phyloP scores from a whole-genome alignment of 345 rosid genomes.

The Zanthoxylum bungeanum region DNA sequence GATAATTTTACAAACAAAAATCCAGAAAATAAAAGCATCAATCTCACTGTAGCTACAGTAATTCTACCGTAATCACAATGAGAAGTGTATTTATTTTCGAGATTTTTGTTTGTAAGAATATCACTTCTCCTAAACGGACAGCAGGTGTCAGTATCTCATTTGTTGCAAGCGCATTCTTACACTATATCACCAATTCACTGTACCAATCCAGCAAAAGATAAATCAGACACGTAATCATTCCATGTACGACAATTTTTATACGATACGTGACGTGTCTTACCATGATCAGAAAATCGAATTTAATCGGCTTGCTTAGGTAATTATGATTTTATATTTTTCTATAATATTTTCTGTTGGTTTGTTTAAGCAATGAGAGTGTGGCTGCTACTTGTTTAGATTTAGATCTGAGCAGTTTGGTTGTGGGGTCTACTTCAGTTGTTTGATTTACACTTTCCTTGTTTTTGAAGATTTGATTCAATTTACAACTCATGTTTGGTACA shows the following conservation, averaged over 20 bases:
- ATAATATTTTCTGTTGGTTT: background rate
- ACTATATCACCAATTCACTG: too few species aligned
- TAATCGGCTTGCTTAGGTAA: background rate
- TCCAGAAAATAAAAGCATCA: too few species aligned
- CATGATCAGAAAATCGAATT: background rate
- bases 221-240: background rate
- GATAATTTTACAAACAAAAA: too few species aligned
- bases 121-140: too few species aligned
- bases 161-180: too few species aligned
- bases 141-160: too few species aligned
- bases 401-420: slow-evolving; percentile 30
- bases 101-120: too few species aligned
- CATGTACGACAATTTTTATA: background rate
- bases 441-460: slow-evolving; percentile 24
- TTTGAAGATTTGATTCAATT: slow-evolving; percentile 23
- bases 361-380: background rate
- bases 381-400: slow-evolving; percentile 14
- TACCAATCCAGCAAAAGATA: too few species aligned
- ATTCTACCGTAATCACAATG: too few species aligned
- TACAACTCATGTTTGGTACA: slow-evolving; percentile 26
- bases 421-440: slow-evolving; percentile 24
- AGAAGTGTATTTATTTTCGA: too few species aligned
- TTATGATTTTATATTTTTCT: background rate
- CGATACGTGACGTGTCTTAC: background rate
- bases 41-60: too few species aligned